Evolutionary conservation across 2,329 filamentous ascomycete species (phyloP).

Genomic region (Trichoderma oligosporum): DNA sequence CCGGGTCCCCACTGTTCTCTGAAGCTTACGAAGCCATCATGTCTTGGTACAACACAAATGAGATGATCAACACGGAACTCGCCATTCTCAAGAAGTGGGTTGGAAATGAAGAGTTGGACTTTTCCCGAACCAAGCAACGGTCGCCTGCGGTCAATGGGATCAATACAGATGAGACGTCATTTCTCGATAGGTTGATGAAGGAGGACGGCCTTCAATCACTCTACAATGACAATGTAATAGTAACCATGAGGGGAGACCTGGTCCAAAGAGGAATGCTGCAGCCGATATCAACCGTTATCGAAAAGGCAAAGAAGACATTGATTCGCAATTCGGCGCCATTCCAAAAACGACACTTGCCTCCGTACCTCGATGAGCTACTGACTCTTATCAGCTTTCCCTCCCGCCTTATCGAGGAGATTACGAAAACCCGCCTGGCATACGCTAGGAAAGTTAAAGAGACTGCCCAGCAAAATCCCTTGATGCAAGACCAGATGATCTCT

Average conservation of each 20-base stretch:
- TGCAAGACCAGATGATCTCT: constrained; percentile 96
- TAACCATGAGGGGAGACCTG: constrained; percentile 68
- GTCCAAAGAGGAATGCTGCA: constrained; percentile 71
- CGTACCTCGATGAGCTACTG: constrained; percentile 93
- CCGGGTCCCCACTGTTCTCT: constrained; percentile 70
- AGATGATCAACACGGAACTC: constrained; percentile 92
- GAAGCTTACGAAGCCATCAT: constrained; percentile 86
- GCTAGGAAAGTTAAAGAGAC: constrained; percentile 95
- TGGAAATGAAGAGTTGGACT: constrained; percentile 91
- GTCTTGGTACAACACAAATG: constrained; percentile 95
- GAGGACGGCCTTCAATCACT: constrained; percentile 91
- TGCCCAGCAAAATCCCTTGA: constrained; percentile 83
- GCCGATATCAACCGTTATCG: constrained; percentile 79
- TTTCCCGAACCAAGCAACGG: constrained; percentile 68
- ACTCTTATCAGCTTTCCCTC: constrained; percentile 97
- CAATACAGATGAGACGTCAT: constrained; percentile 80
- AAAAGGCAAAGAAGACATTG: constrained; percentile 87
- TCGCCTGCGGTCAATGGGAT: constrained; percentile 65
- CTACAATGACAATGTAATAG: constrained; percentile 62
- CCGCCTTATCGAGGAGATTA: constrained; percentile 92
- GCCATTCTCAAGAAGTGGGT: constrained; percentile 93
- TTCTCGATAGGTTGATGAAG: constrained; percentile 90
- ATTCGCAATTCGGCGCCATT: constrained; percentile 84
- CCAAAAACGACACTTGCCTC: constrained; percentile 82
- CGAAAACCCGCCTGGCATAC: constrained; percentile 84